Base-by-base conservation (phyloP, 495 filamentous ascomycete genomes). In the Trichoderma gamsii region DNA sequence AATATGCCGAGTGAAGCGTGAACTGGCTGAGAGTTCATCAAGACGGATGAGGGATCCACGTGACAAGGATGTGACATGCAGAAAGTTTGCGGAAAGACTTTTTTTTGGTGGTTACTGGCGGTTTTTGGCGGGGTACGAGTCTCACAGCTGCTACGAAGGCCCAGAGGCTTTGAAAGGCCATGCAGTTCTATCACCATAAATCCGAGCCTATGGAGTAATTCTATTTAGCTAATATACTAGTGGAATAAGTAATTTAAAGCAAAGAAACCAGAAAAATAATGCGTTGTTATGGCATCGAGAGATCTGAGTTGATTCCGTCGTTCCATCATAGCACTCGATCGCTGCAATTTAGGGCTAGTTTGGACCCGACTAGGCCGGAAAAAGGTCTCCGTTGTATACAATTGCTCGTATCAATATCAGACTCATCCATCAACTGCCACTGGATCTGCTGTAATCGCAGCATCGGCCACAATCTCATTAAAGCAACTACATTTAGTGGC, bases 41-140 rank as follows among this genome's bases (percentile, higher is more conserved):
- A 59, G 51, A 59, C 21, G 12, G 56, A 32, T 21, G 56, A 15
- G 27, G 56, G 25, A 29, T 61, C 25, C 56, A 61, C 56, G 56
- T 61, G 56, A 61, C 56, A 32, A 32, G 56, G 56, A 29, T 32
- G 56, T 59, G 51, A 59, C 51, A 23, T 59, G 51, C 51, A 59
- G 9, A 49, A 59, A 59, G 51, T 59, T 59, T 59, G 5, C 21
- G 49, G 21, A 7, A 29, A 61, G 56, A 61, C 23, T 13, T 27
- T 29, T 29, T 32, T 61, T 61, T 32, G 35, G 35, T 38, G 35
- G 27, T 61, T 61, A 9, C 27, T 27, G 23, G 52, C 15, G 25
- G 52, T 13, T 61, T 61, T 61, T 61, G 56, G 56, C 56, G 35
- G 35, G 35, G 35, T 38, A 38, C 35, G 35, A 38, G 35, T 38